phyloP scores from a whole-genome alignment of 345 rosid genomes.

The Linum lewisii region DNA sequence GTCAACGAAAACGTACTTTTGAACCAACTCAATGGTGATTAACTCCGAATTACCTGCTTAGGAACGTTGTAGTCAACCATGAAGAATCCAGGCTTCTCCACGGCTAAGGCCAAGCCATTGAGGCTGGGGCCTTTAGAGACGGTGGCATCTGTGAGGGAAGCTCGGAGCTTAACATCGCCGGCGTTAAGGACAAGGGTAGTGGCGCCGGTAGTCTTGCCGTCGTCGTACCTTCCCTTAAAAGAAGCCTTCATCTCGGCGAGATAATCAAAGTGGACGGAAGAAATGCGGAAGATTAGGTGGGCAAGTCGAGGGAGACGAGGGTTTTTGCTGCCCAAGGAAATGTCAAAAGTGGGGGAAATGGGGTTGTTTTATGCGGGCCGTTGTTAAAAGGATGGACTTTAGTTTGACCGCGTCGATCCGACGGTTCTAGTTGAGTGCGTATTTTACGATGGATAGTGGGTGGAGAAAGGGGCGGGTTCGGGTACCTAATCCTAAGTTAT shows the following conservation, averaged over 20 bases:
- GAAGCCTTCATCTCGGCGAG: constrained; percentile 54
- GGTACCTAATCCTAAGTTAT: too few species aligned
- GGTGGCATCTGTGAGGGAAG: constrained; percentile 78
- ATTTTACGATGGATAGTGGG: neutral
- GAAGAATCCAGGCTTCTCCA: constrained; percentile 84
- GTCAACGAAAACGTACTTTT: neutral
- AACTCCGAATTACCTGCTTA: constrained; percentile 35
- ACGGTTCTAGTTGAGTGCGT: neutral
- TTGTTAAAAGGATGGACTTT: neutral
- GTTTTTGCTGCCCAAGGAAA: neutral
- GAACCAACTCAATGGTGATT: neutral
- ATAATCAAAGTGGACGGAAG: constrained; percentile 10
- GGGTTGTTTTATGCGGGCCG: neutral
- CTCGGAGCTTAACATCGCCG: constrained; percentile 67
- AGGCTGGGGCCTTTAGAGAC: constrained; percentile 67
- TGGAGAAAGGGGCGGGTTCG: too few species aligned
- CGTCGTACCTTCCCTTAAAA: constrained; percentile 57
- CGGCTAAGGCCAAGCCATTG: constrained; percentile 58
- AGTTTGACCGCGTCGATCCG: neutral
- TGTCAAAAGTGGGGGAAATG: neutral
- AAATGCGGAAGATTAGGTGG: constrained; percentile 11
- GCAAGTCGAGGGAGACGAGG: constrained; percentile 9
- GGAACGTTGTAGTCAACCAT: constrained; percentile 73
- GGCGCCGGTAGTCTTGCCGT: constrained; percentile 41
- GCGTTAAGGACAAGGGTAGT: constrained; percentile 44